Percentiles rank a stretch among this genome's conserved stretches.
phyloP scores from a whole-genome alignment of 768 basidiomycete species.

The Collybiopsis luxurians region DNA sequence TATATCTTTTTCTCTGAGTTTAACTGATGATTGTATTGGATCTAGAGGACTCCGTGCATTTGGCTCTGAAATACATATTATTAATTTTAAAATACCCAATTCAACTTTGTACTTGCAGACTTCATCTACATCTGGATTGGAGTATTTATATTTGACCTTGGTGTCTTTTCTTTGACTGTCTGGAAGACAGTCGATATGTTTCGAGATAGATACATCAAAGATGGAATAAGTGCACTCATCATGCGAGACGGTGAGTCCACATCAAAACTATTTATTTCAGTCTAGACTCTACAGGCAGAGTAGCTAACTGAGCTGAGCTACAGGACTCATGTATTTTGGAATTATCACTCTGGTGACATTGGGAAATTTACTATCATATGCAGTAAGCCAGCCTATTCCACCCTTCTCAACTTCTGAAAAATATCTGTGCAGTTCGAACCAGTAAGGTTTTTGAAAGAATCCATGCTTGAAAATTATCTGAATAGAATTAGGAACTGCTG shows the following conservation, averaged over 20 bases:
- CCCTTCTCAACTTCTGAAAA: not conserved
- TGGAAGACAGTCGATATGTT: not conserved
- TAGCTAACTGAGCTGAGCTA: no score
- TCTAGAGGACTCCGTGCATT: conserved; percentile 2
- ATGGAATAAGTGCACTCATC: not conserved
- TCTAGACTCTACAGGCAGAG: no score
- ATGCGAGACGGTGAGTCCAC: conserved; percentile 4
- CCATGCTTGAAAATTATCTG: not conserved
- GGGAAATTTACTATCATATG: not conserved
- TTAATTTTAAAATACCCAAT: no score
- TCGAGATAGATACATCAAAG: not conserved
- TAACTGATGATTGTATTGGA: not conserved
- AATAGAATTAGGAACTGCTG: not conserved
- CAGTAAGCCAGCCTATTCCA: not conserved
- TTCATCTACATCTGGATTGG: conserved; percentile 1
- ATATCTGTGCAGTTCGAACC: not conserved
- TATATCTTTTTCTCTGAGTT: no score
- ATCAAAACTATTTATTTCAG: not conserved
- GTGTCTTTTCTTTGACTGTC: conserved; percentile 1
- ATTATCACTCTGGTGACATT: not conserved
- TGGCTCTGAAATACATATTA: no score
- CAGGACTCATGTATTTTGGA: conserved; percentile 4
- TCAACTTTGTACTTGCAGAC: not conserved
- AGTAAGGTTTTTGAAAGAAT: not conserved
- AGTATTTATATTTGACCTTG: not conserved